Conservation (phyloP, 2,329 filamentous ascomycete genomes). For the Alternaria sp. region DNA sequence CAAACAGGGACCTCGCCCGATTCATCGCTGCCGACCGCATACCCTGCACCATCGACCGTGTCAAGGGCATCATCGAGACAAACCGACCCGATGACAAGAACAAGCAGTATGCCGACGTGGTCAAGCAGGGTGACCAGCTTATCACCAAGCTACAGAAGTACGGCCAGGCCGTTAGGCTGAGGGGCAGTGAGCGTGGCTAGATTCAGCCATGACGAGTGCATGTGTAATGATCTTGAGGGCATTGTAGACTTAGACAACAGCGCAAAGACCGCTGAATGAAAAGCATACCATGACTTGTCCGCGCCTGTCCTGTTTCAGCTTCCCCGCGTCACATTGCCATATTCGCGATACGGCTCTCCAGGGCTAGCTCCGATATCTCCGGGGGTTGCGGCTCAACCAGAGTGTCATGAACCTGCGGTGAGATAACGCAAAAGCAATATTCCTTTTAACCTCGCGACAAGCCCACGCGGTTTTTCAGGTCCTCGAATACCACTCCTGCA, state of each 20-base stretch:
- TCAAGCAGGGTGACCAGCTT: slow-evolving; percentile 95
- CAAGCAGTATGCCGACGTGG: slow-evolving; percentile 98
- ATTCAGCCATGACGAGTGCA: slow-evolving; percentile 1
- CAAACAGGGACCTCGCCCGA: slow-evolving; percentile 83
- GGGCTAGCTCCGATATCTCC: slow-evolving; percentile 21
- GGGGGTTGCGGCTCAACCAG: slow-evolving; percentile 11
- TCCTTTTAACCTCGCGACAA: slow-evolving; percentile 10
- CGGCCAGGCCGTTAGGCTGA: slow-evolving; percentile 91
- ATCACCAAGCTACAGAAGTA: slow-evolving; percentile 99
- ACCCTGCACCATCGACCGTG: slow-evolving; percentile 95
- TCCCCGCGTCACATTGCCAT: slow-evolving; percentile 19
- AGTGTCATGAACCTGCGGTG: slow-evolving; percentile 22
- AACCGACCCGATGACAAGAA: slow-evolving; percentile 99
- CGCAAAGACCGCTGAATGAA: slow-evolving; percentile 25
- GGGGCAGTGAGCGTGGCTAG: slow-evolving; percentile 90
- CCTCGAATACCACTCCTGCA: not conserved
- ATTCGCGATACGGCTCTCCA: slow-evolving; percentile 7
- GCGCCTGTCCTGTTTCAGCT: slow-evolving; percentile 4
- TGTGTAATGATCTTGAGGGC: slow-evolving; percentile 31
- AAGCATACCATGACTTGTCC: slow-evolving; percentile 9
- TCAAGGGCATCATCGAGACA: slow-evolving; percentile 96
- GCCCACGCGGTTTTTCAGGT: slow-evolving; percentile 17
- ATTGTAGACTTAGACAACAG: slow-evolving; percentile 38
- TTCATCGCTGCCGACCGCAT: slow-evolving; percentile 97
- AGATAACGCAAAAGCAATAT: slow-evolving; percentile 11